Conservation (phyloP, 306 rosid genomes). For the Coriaria nepalensis region DNA sequence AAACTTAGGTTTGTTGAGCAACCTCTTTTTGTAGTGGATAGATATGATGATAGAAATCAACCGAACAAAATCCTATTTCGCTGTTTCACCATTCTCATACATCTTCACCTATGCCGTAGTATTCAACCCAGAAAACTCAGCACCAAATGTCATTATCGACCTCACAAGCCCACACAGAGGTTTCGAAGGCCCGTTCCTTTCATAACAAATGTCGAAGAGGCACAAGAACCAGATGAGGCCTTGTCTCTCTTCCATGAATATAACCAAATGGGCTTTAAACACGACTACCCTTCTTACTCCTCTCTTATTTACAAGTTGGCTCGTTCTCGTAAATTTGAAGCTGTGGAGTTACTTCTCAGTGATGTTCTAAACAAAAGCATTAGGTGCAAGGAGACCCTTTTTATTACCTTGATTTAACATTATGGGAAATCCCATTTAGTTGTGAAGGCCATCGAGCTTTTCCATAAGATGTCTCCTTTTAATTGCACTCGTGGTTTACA, state of each 20-base stretch:
- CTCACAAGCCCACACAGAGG: constrained; percentile 14
- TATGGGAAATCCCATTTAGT: constrained; percentile 39
- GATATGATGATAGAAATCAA: constrained; percentile 19
- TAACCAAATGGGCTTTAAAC: constrained; percentile 44
- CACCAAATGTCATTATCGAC: constrained; percentile 8
- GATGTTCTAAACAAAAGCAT: constrained; percentile 29
- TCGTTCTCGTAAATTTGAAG: constrained; percentile 49
- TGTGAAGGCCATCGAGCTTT: constrained; percentile 49
- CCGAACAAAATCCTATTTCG: constrained; percentile 9
- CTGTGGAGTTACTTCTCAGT: constrained; percentile 42
- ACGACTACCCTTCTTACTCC: constrained; percentile 75
- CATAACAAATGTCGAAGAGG: constrained; percentile 39
- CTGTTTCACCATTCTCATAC: constrained; percentile 11
- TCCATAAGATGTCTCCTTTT: constrained; percentile 37
- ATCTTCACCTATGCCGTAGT: constrained; percentile 9
- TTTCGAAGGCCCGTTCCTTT: constrained; percentile 40
- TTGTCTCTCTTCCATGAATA: constrained; percentile 47
- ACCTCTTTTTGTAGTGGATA: constrained; percentile 10
- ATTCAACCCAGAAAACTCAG: constrained; percentile 9
- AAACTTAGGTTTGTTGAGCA: neutral
- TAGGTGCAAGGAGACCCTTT: constrained; percentile 48
- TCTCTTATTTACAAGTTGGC: constrained; percentile 73
- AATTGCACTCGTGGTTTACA: constrained; percentile 54
- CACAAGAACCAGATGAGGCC: constrained; percentile 46
- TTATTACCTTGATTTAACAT: constrained; percentile 62